Evolutionary conservation across 805 yeast species (phyloP).

Genomic region (Pichia heedii): DNA sequence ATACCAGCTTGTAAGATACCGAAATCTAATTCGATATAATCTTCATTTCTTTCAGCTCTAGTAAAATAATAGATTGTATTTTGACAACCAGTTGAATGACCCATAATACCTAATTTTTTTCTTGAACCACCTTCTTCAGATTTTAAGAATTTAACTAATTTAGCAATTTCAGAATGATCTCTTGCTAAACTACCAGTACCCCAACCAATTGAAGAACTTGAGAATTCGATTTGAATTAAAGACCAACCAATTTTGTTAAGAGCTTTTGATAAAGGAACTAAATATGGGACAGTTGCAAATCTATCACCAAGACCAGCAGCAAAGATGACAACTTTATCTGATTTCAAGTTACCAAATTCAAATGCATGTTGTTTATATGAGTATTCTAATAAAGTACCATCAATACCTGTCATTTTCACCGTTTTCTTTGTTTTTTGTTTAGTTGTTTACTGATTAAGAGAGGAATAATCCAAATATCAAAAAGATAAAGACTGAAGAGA

Average conservation of each 20-base stretch:
- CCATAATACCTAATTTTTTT: constrained; percentile 52
- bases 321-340: background rate
- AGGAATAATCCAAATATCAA: too few species aligned
- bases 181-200: constrained; percentile 55
- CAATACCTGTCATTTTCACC: too few species aligned
- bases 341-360: constrained; percentile 1
- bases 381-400: constrained; percentile 1
- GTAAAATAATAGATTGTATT: constrained; percentile 57
- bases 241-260: constrained; percentile 45
- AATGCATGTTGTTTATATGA: background rate
- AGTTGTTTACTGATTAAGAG: too few species aligned
- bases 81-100: constrained; percentile 85
- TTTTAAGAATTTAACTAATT: constrained; percentile 48
- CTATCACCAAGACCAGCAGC: background rate
- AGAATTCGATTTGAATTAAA: constrained; percentile 45
- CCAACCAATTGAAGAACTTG: constrained; percentile 63
- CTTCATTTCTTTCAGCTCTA: constrained; percentile 19
- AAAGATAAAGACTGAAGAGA: too few species aligned
- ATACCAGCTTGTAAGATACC: constrained; percentile 70
- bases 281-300: background rate
- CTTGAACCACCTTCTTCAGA: constrained; percentile 35
- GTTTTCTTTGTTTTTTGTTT: too few species aligned
- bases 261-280: constrained; percentile 18
- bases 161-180: constrained; percentile 50
- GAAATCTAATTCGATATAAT: constrained; percentile 34